Evolutionary conservation across 2,329 filamentous ascomycete species (phyloP).

Genomic region (Lachnellula subtilissima): DNA sequence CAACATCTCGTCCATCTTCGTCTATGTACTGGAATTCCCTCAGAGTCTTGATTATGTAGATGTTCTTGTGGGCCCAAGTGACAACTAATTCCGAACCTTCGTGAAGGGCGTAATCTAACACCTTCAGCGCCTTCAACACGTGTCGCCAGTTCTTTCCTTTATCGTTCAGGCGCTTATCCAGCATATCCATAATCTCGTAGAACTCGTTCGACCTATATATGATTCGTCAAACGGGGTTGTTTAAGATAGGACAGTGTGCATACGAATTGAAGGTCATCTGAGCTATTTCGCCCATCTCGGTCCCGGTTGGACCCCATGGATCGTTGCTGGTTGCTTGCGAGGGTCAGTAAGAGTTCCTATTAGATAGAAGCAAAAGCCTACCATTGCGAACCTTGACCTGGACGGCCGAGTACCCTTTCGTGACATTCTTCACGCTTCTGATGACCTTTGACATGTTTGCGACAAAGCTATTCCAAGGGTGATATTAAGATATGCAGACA

Average conservation of each 20-base stretch:
- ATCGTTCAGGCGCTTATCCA: slow-evolving; percentile 97
- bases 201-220: slow-evolving; percentile 75
- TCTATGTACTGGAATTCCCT: slow-evolving; percentile 96
- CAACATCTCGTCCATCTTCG: slow-evolving; percentile 91
- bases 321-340: slow-evolving; percentile 92
- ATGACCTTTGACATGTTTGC: slow-evolving; percentile 89
- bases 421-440: slow-evolving; percentile 97
- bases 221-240: slow-evolving; percentile 3
- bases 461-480: slow-evolving; percentile 6
- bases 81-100: slow-evolving; percentile 95
- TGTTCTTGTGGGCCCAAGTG: slow-evolving; percentile 95
- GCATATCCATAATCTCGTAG: slow-evolving; percentile 99
- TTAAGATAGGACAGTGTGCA: slow-evolving; percentile 31
- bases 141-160: slow-evolving; percentile 99
- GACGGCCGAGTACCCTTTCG: slow-evolving; percentile 93
- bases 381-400: slow-evolving; percentile 99
- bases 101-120: slow-evolving; percentile 95
- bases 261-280: slow-evolving; percentile 98
- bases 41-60: slow-evolving; percentile 98
- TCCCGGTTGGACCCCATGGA: slow-evolving; percentile 95
- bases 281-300: slow-evolving; percentile 98
- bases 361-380: slow-evolving; percentile 41
- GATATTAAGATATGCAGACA: background rate
- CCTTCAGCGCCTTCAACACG: slow-evolving; percentile 94
- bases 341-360: slow-evolving; percentile 27